These are phyloP conservation scores for Centella asiatica DNA, from an alignment of 129 eudicot genomes.

Conservation along the genomic window DNA sequence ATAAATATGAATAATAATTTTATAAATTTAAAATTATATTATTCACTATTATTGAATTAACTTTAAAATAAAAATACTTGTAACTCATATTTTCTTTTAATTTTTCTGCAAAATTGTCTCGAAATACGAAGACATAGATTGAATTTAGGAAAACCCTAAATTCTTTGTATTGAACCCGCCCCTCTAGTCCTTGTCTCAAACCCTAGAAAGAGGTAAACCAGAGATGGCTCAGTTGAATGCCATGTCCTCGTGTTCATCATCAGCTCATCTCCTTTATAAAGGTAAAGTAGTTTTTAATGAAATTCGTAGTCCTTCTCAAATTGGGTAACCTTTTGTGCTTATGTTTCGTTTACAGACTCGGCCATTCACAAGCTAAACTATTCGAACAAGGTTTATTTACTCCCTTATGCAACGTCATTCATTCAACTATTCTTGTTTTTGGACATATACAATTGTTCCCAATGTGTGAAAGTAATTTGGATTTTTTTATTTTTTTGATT, in stretches of 20 bases:
- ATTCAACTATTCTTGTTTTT: background rate
- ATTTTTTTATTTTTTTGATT: conserved; percentile 2
- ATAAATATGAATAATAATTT: too few species aligned
- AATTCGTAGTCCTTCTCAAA: background rate
- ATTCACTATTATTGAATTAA: too few species aligned
- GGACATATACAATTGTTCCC: background rate
- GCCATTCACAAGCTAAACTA: conserved; percentile 14
- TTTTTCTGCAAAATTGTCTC: too few species aligned
- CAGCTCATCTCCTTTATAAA: conserved; percentile 26
- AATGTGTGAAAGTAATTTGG: background rate
- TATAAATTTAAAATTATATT: too few species aligned
- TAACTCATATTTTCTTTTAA: too few species aligned
- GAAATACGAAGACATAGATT: too few species aligned
- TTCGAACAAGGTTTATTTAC: conserved; percentile 12
- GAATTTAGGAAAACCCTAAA: background rate
- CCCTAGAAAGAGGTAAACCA: too few species aligned
- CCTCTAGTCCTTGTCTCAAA: too few species aligned
- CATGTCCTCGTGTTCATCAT: conserved; percentile 28
- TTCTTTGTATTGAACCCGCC: too few species aligned
- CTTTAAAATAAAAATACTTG: too few species aligned
- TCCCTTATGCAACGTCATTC: conserved; percentile 13
- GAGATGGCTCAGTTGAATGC: conserved; percentile 54
- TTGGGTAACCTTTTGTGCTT: background rate
- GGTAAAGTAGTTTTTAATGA: conserved; percentile 12
- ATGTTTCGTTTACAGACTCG: conserved; percentile 8